Base-by-base conservation (phyloP, 768 basidiomycete genomes). In the Suillus alpinus region DNA sequence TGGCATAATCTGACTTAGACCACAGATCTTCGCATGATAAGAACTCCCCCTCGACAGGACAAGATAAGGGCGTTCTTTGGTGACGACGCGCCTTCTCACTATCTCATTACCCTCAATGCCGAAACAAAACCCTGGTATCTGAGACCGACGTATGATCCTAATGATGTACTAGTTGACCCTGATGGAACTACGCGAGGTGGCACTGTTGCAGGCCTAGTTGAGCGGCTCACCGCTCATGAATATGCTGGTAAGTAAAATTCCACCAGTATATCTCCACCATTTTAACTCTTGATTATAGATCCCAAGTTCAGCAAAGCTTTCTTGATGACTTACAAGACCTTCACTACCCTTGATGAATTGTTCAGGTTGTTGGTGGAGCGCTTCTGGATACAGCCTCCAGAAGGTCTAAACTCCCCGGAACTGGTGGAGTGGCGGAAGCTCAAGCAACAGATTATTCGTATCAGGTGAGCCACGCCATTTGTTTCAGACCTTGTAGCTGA, bases 281-380 rank as follows among this genome's bases (percentile, higher is more conserved):
- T 34, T 62, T 71, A 9, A 67, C 44, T 34, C 46, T 4, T 56
- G 32, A 29, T 16, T 47, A n/a, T 49, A 84, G 83, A 87, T 68
- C 77, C 81, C 26, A 76, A 76, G 39, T 87, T 83, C 71, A 83
- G 76, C 63, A 79, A 80, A 60, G 84, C 86, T 12, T 89, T 89
- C 76, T 71, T 89, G 47, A 80, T 87, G 75, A 89, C 88, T 3
- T 89, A 86, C 76, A 83, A 85, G 65, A 86, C 86, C 0, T 89
- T 89, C 69, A 83, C 81, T 58, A 81, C 80, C 12, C 73, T 82
- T 2, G 76, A 82, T 34, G 77, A 83, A 51, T 70, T 89, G n/a
- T 79, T 88, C 49, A 79, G 82, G 50, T 70, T 80, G 31, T 77
- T 89, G 14, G 73, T 82, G 2, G 73, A 80, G 34, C 80, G 88